Evolutionary conservation across 2,329 filamentous ascomycete genomes (phyloP).

Genomic region (Epichloe amarillans): DNA sequence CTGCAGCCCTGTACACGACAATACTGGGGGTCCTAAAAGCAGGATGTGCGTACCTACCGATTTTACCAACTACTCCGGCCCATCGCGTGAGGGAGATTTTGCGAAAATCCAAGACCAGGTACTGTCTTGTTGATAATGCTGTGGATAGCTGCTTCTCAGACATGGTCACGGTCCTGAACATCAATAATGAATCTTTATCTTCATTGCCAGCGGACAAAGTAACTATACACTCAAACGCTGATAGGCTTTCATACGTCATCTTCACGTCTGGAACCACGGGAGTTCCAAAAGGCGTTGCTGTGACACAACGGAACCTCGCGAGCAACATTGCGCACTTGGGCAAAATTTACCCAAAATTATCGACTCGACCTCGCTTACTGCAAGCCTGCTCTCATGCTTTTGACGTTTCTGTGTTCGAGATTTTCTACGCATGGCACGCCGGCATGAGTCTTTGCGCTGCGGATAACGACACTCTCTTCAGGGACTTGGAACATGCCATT

Average conservation of each 20-base stretch:
- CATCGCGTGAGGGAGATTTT: constrained; percentile 50
- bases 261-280: constrained; percentile 80
- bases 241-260: constrained; percentile 58
- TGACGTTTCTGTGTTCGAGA: constrained; percentile 81
- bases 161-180: constrained; percentile 17
- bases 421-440: constrained; percentile 69
- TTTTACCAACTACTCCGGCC: constrained; percentile 57
- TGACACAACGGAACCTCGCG: constrained; percentile 63
- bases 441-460: constrained; percentile 71
- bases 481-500: constrained; percentile 57
- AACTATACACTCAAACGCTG: constrained; percentile 23
- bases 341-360: constrained; percentile 47
- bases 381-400: constrained; percentile 79
- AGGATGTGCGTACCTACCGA: constrained; percentile 67
- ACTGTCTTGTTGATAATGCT: constrained; percentile 29
- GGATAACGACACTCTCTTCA: constrained; percentile 59
- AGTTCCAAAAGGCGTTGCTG: constrained; percentile 62
- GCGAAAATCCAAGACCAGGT: constrained; percentile 37
- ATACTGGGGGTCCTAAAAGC: constrained; percentile 64
- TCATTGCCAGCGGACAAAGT: constrained; percentile 24
- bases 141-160: constrained; percentile 9
- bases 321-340: constrained; percentile 60
- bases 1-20: constrained; percentile 53
- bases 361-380: constrained; percentile 44
- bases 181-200: constrained; percentile 17